Evolutionary conservation across 2,329 filamentous ascomycete genomes (phyloP).

Genomic region (Fusarium longipes): DNA sequence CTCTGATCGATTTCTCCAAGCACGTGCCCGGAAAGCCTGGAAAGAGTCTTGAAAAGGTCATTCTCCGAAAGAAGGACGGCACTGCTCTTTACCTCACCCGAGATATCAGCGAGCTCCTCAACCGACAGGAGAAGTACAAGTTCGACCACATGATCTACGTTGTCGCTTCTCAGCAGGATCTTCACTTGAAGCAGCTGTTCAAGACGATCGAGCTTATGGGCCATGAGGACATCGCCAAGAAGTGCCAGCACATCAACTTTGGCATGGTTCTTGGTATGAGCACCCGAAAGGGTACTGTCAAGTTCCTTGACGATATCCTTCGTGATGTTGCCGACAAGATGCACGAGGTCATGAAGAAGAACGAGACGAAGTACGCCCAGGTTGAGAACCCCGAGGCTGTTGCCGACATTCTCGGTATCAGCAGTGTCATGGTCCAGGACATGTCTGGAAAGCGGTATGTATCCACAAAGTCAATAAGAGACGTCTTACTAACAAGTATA

Average conservation of each 20-base stretch:
- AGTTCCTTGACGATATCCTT: constrained; percentile 66
- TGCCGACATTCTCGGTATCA: constrained; percentile 91
- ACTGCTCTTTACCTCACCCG: constrained; percentile 82
- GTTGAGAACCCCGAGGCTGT: constrained; percentile 83
- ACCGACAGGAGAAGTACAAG: constrained; percentile 70
- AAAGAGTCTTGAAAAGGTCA: constrained; percentile 76
- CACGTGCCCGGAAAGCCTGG: constrained; percentile 73
- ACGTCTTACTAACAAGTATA: constrained; percentile 30
- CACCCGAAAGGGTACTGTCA: constrained; percentile 78
- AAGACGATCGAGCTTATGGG: constrained; percentile 81
- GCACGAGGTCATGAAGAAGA: constrained; percentile 96
- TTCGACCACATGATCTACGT: constrained; percentile 88
- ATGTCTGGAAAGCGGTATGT: constrained; percentile 91
- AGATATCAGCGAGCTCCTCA: constrained; percentile 79
- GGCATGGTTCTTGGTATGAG: constrained; percentile 78
- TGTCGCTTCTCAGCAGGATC: constrained; percentile 76
- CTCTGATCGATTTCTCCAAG: constrained; percentile 78
- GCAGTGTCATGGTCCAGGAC: constrained; percentile 96
- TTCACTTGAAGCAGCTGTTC: constrained; percentile 79
- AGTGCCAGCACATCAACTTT: constrained; percentile 81
- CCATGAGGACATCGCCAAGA: constrained; percentile 72
- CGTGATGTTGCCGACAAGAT: constrained; percentile 88
- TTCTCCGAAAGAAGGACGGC: constrained; percentile 79
- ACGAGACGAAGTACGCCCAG: constrained; percentile 89
- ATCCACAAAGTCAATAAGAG: background rate